Base-by-base conservation (phyloP, 2,329 filamentous ascomycete genomes). In the Aureobasidium subglaciale region DNA sequence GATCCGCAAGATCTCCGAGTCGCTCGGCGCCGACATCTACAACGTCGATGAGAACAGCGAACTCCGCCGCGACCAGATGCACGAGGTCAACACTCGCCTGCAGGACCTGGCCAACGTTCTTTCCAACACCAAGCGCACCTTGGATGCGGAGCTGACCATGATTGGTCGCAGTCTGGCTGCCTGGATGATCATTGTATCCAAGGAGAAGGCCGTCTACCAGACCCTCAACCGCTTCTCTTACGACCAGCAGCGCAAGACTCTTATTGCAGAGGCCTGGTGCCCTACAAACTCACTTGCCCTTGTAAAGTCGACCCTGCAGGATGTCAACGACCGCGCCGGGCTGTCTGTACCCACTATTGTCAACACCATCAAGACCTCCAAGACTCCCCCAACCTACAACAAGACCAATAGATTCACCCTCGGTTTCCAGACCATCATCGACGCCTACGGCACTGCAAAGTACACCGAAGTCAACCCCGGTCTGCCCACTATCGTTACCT, bases 391-490 rank as follows among this genome's bases (percentile, higher is more conserved):
- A 1, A 99, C 93, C 0, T 97, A 95, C 71, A 84, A 96, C 72
- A 95, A 95, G 77, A 96, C 91, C 29, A 99, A 99, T 79, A 96
- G 92, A 73, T 97, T 97, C 69, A 99, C 95, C 3, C 86, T 96
- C 66, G 93, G 87, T 22, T 99, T 99, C 78, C 93, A 99, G 73
- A 97, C 92, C 57, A 99, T 99, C 70, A 95, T 99, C 70, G 92
- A 99, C 66, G 93, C 95, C 25, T 99, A 99, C 68, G 95, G 93
- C 67, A 96, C 93, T 38, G 88, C 93, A 59, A 97, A 95, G 62
- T 99, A 99, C 73, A 88, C 88, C 63, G 93, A 99, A 75, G 88
- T 96, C 71, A 99, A 99, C 74, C 93, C 93, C 56, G 92, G 90
- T 59, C 80, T 99, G 20, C 92, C 92, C 34, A 93, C 95, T 50